Percentiles rank a stretch among this genome's conserved stretches.
Conservation (phyloP, 2,329 filamentous ascomycete species). For the Cladobotryum protrusum region DNA sequence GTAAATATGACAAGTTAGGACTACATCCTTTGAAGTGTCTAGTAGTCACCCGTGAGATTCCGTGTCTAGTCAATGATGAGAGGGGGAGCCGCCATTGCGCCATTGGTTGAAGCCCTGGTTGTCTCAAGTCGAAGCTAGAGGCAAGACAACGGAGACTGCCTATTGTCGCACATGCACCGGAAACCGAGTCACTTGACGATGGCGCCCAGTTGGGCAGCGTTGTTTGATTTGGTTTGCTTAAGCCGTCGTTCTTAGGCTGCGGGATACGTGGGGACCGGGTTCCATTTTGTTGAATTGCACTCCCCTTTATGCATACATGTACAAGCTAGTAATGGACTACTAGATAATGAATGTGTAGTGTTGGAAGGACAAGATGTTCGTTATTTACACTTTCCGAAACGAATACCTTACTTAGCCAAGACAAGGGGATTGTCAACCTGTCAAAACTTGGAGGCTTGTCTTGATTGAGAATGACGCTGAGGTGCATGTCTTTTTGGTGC, state of each 20-base stretch:
- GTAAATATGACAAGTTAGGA: neutral
- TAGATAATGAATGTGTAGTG: too few relatives aligned
- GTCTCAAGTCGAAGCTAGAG: too few relatives aligned
- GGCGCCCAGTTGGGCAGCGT: neutral
- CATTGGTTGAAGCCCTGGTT: neutral
- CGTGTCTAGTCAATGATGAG: too few relatives aligned
- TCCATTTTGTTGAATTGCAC: too few relatives aligned
- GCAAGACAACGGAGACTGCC: neutral
- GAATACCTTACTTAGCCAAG: too few relatives aligned
- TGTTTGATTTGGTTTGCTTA: neutral
- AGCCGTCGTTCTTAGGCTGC: neutral
- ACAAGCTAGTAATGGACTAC: too few relatives aligned
- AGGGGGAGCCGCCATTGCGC: constrained; percentile 4
- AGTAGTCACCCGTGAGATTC: neutral
- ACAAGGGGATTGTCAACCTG: too few relatives aligned
- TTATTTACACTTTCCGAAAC: neutral
- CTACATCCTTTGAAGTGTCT: neutral
- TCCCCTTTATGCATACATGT: too few relatives aligned
- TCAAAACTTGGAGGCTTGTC: too few relatives aligned
- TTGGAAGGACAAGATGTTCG: neutral
- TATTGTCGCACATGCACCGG: too few relatives aligned
- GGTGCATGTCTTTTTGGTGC: too few relatives aligned
- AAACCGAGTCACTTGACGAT: neutral
- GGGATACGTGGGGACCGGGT: neutral
- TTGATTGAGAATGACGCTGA: too few relatives aligned